These are phyloP conservation scores for Globisporangium paroecandrum DNA, from an alignment of 352 stramenopile genomes.

Conservation along the genomic window DNA sequence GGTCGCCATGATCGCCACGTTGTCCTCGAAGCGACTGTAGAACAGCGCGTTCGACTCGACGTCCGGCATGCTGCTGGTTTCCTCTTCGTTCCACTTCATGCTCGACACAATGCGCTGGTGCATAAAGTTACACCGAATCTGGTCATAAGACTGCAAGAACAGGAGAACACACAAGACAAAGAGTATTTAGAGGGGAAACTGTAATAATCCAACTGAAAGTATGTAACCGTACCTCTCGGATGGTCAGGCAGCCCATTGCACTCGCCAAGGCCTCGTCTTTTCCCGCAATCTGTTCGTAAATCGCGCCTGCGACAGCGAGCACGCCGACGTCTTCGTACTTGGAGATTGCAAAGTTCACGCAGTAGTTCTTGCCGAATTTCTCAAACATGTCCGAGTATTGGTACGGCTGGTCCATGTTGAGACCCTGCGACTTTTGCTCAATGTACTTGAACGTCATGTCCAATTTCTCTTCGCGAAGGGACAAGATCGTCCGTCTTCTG, in stretches of 20 bases:
- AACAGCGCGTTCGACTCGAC: conserved; percentile 76
- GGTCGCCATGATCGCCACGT: conserved; percentile 59
- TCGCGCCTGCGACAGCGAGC: conserved; percentile 54
- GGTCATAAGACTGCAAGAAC: conserved; percentile 41
- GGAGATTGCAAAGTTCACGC: conserved; percentile 68
- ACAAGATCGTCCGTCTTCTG: conserved; percentile 51
- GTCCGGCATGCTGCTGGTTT: conserved; percentile 46
- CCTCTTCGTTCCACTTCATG: conserved; percentile 56
- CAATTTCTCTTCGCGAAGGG: conserved; percentile 69
- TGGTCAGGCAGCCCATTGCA: conserved; percentile 57
- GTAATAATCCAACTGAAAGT: too few species aligned
- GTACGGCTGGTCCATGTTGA: conserved; percentile 59
- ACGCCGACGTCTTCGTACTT: conserved; percentile 69
- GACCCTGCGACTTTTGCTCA: conserved; percentile 56
- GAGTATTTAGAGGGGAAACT: too few species aligned
- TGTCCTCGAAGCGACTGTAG: conserved; percentile 56
- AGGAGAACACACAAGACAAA: too few species aligned
- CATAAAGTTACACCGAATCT: conserved; percentile 80
- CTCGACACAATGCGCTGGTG: conserved; percentile 76
- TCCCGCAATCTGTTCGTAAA: conserved; percentile 71
- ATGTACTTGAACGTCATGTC: conserved; percentile 81
- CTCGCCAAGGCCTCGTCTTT: conserved; percentile 55
- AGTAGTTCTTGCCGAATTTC: conserved; percentile 81
- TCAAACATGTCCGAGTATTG: conserved; percentile 79
- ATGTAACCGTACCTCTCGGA: conserved; percentile 32